phyloP scores from a whole-genome alignment of 1,139 yeast species.

The Diutina pseudorugosa region DNA sequence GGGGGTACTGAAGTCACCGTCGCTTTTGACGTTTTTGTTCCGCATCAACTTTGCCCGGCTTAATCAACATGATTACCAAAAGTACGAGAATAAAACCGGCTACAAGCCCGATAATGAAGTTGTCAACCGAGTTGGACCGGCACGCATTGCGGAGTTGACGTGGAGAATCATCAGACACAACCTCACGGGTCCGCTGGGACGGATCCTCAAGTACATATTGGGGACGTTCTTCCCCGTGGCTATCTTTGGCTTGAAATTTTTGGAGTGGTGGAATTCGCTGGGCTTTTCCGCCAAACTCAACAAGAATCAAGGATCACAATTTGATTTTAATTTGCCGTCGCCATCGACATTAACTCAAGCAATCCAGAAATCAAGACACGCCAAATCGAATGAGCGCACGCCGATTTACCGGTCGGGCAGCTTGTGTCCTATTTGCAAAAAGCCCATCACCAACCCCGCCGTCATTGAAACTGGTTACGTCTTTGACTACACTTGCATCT shows the following conservation, averaged over 20 bases:
- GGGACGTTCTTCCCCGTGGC: slow-evolving; percentile 70
- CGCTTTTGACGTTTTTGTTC: slow-evolving; percentile 49
- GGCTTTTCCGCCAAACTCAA: slow-evolving; percentile 57
- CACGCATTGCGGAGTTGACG: slow-evolving; percentile 36
- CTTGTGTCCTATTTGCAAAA: slow-evolving; percentile 63
- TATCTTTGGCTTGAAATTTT: slow-evolving; percentile 70
- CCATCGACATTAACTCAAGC: slow-evolving; percentile 19
- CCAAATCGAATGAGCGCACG: slow-evolving; percentile 6
- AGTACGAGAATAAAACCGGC: neutral
- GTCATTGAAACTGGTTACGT: slow-evolving; percentile 86
- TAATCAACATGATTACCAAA: slow-evolving; percentile 42
- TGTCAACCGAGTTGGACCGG: slow-evolving; percentile 33
- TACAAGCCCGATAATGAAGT: slow-evolving; percentile 4
- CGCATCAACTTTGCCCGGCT: slow-evolving; percentile 62
- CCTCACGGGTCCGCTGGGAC: slow-evolving; percentile 30
- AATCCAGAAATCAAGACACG: slow-evolving; percentile 9
- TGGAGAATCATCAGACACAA: slow-evolving; percentile 17
- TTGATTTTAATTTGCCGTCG: slow-evolving; percentile 44
- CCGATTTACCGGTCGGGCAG: slow-evolving; percentile 20
- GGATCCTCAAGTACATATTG: slow-evolving; percentile 19
- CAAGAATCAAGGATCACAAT: slow-evolving; percentile 35
- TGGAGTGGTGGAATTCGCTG: slow-evolving; percentile 92
- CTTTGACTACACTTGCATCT: slow-evolving; percentile 81
- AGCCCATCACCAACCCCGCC: slow-evolving; percentile 64
- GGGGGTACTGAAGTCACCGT: slow-evolving; percentile 54